A percentile compares a stretch with the other conserved stretches of the same genome.
These are phyloP conservation scores for Pholiota adiposa DNA, from an alignment of 1,284 basidiomycete genomes.

Conservation along the genomic window DNA sequence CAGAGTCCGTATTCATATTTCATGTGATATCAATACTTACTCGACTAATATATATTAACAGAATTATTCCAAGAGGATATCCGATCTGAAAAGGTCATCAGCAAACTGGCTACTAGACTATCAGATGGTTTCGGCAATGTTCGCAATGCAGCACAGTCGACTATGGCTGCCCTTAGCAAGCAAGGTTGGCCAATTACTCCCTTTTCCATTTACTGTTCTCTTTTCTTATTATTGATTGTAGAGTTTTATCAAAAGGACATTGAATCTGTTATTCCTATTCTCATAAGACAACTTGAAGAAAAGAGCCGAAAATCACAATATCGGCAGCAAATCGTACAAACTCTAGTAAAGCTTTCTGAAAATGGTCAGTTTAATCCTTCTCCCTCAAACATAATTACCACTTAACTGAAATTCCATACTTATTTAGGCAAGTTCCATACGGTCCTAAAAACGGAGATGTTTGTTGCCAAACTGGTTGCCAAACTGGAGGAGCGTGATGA, in stretches of 20 bases:
- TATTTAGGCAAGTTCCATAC: not conserved
- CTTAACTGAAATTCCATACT: no score
- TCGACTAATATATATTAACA: not conserved
- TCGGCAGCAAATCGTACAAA: not conserved
- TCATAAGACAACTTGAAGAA: not conserved
- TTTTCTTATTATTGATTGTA: not conserved
- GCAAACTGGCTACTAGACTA: not conserved
- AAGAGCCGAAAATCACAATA: not conserved
- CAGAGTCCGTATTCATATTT: not conserved
- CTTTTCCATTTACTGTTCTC: not conserved
- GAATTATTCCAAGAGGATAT: not conserved
- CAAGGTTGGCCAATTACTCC: not conserved
- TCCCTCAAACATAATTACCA: no score
- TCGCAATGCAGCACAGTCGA: not conserved
- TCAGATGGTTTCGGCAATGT: not conserved
- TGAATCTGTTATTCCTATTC: not conserved
- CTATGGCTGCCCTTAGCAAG: not conserved
- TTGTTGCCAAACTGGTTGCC: not conserved
- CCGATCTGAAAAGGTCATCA: not conserved
- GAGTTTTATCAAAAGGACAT: not conserved
- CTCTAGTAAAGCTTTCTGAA: not conserved
- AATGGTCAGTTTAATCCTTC: not conserved
- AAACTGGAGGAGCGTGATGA: not conserved
- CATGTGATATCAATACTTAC: no score
- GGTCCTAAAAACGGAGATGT: not conserved